These are phyloP conservation scores for Sporisorium scitamineum DNA, from an alignment of 1,284 basidiomycete species.

Conservation along the genomic window DNA sequence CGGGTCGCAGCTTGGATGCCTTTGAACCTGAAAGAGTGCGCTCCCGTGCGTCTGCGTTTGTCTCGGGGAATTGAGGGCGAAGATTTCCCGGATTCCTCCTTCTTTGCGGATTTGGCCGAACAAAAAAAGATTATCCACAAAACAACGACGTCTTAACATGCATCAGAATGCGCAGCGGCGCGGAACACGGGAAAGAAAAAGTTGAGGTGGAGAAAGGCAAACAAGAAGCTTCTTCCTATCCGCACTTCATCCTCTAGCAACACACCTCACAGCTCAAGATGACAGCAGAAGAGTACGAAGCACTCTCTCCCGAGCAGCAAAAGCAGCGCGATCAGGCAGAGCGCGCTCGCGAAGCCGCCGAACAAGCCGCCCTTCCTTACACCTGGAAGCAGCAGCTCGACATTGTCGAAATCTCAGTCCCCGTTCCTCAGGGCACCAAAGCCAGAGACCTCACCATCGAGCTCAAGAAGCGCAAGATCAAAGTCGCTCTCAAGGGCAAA, in stretches of 20 bases:
- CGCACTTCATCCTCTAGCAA: not conserved
- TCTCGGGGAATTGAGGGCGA: conserved; percentile 22
- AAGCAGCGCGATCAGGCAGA: conserved; percentile 79
- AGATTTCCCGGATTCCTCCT: conserved; percentile 18
- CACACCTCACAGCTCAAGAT: conserved; percentile 72
- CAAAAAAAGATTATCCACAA: not conserved
- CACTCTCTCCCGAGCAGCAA: conserved; percentile 81
- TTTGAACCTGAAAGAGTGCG: conserved; percentile 11
- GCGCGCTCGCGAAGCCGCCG: conserved; percentile 78
- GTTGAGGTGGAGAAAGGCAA: conserved; percentile 69
- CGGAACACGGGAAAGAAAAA: conserved; percentile 11
- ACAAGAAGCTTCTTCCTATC: conserved; percentile 70
- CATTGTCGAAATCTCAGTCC: conserved; percentile 84
- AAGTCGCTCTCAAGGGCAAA: conserved; percentile 85
- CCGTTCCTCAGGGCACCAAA: conserved; percentile 87
- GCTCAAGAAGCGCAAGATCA: conserved; percentile 84
- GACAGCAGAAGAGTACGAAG: conserved; percentile 78
- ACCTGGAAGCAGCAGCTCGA: conserved; percentile 89
- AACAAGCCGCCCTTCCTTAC: conserved; percentile 92
- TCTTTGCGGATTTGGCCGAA: not conserved
- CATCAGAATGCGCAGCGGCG: not conserved
- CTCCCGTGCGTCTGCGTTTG: conserved; percentile 16
- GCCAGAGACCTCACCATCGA: conserved; percentile 80
- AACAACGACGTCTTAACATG: not conserved
- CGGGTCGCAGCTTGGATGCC: not conserved